These are phyloP conservation scores for Quercus rubra DNA, from an alignment of 306 rosid species.

Conservation along the genomic window DNA sequence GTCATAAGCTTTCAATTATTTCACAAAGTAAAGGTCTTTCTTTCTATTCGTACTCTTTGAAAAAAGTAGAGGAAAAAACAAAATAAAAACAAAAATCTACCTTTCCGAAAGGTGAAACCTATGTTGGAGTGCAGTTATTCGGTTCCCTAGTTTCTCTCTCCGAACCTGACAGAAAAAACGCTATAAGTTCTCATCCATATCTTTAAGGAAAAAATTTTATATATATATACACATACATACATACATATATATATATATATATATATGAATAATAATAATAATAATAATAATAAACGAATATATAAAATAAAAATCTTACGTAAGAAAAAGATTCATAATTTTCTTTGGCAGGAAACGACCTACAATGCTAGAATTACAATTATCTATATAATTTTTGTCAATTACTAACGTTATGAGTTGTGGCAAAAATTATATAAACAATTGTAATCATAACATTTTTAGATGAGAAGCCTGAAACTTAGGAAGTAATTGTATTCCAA, in stretches of 20 bases:
- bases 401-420: rapidly evolving
- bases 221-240: background rate
- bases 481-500: no score
- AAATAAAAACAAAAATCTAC: conserved; percentile 41
- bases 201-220: background rate
- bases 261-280: background rate
- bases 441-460: no score
- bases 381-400: no score
- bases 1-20: conserved; percentile 17
- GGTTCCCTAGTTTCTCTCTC: conserved; percentile 98
- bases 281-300: no score
- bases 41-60: conserved; percentile 15
- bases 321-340: no score
- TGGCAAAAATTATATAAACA: no score
- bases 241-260: background rate
- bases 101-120: conserved; percentile 99
- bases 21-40: conserved; percentile 25
- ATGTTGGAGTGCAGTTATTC: conserved; percentile 96
- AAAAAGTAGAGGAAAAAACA: background rate
- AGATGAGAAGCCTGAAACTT: no score
- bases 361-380: no score
- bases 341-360: no score
- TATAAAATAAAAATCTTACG: no score
- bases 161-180: conserved; percentile 57
- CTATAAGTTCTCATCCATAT: conserved; percentile 15